Evolutionary conservation across 129 eudicot genomes (phyloP).

Genomic region (Gnaphalium uliginosum): DNA sequence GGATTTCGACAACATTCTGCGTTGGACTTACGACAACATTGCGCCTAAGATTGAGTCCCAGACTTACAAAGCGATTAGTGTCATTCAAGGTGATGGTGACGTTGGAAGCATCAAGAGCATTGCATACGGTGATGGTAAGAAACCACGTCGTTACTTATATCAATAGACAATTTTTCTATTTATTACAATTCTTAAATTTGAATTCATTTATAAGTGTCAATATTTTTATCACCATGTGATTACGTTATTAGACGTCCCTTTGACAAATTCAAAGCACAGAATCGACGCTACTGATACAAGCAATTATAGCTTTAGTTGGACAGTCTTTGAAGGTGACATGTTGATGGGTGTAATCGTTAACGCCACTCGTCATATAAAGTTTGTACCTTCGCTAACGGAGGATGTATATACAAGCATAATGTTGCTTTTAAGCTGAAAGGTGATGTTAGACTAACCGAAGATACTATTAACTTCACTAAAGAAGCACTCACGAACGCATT

Average conservation of each 20-base stretch:
- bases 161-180: no score
- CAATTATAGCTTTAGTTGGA: constrained; percentile 15
- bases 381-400: constrained; percentile 1
- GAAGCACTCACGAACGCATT: background rate
- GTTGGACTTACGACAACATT: constrained; percentile 38
- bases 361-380: background rate
- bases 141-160: no score
- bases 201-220: no score
- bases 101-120: constrained; percentile 39
- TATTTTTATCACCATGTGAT: no score
- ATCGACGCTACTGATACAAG: background rate
- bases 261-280: no score
- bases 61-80: constrained; percentile 30
- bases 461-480: background rate
- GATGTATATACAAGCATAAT: constrained; percentile 1
- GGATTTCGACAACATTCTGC: no score
- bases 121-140: constrained; percentile 40
- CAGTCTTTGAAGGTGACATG: background rate
- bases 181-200: no score
- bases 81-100: constrained; percentile 48
- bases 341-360: constrained; percentile 19
- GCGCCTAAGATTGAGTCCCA: constrained; percentile 40
- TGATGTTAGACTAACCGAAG: background rate
- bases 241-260: no score
- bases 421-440: constrained; percentile 1